phyloP scores from a whole-genome alignment of 2,329 filamentous ascomycete genomes.

The Thyridium curvatum region DNA sequence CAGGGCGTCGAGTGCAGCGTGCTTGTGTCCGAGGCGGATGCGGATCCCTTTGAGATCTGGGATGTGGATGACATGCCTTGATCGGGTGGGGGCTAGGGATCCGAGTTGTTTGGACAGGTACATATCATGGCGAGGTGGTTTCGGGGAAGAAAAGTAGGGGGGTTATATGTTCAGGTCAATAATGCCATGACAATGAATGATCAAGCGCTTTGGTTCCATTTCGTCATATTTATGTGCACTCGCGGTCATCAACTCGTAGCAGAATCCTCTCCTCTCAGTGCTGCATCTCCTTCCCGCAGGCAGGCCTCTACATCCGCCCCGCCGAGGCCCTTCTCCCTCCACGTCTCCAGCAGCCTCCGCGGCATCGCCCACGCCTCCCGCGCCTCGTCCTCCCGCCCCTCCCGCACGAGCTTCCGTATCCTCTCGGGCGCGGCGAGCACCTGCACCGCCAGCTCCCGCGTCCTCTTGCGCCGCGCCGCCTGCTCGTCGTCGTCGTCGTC shows the following conservation, averaged over 20 bases:
- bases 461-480: constrained; percentile 28
- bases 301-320: constrained; percentile 47
- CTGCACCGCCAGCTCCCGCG: constrained; percentile 54
- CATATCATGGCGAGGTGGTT: too few species aligned
- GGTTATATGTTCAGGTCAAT: too few species aligned
- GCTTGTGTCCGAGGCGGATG: constrained; percentile 70
- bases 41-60: constrained; percentile 82
- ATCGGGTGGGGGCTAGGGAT: too few species aligned
- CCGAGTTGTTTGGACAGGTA: too few species aligned
- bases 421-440: constrained; percentile 55
- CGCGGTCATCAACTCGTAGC: background rate
- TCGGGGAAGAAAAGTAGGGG: too few species aligned
- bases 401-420: constrained; percentile 49
- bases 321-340: constrained; percentile 49
- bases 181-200: too few species aligned
- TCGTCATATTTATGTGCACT: background rate
- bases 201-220: too few species aligned
- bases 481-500: constrained; percentile 29
- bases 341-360: constrained; percentile 41
- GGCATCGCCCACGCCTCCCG: constrained; percentile 50
- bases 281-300: constrained; percentile 48
- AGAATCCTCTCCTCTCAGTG: constrained; percentile 20
- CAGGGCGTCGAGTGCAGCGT: constrained; percentile 52
- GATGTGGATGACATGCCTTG: constrained; percentile 25
- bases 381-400: constrained; percentile 57